phyloP scores from a whole-genome alignment of 1,284 basidiomycete genomes.

The Ustilago bromivora region DNA sequence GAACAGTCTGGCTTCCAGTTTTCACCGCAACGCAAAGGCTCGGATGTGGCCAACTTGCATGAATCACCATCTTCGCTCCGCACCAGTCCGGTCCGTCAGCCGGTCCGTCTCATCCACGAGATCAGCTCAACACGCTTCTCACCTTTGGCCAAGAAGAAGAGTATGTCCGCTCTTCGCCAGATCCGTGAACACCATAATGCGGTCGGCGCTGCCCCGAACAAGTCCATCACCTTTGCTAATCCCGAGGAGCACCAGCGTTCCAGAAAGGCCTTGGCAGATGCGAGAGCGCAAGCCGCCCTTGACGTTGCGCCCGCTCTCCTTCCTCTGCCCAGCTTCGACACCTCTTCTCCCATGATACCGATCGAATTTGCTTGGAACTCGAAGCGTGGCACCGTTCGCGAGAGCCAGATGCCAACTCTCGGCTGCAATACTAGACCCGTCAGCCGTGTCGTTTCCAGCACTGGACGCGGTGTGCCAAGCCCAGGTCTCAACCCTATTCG shows the following conservation, averaged over 20 bases:
- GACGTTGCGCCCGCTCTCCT: constrained; percentile 41
- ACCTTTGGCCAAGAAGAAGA: constrained; percentile 33
- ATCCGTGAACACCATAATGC: constrained; percentile 34
- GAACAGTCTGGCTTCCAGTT: constrained; percentile 47
- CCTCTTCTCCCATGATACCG: constrained; percentile 50
- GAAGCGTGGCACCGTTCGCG: constrained; percentile 22
- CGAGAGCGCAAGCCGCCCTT: constrained; percentile 7
- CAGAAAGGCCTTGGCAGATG: constrained; percentile 9
- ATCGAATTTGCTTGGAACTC: constrained; percentile 39
- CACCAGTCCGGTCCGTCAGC: constrained; percentile 35
- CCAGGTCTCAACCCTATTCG: constrained; percentile 33
- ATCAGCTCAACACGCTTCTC: constrained; percentile 25
- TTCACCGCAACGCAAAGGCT: constrained; percentile 31
- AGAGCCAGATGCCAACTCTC: constrained; percentile 28
- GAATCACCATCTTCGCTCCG: constrained; percentile 33
- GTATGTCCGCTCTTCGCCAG: constrained; percentile 50
- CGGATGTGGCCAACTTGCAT: constrained; percentile 26
- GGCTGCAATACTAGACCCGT: constrained; percentile 28
- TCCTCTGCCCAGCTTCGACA: constrained; percentile 42
- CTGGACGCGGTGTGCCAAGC: constrained; percentile 50
- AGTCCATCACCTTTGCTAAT: constrained; percentile 28
- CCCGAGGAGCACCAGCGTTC: constrained; percentile 23
- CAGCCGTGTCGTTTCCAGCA: constrained; percentile 51
- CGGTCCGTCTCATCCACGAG: constrained; percentile 12
- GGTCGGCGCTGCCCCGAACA: constrained; percentile 4